These are phyloP conservation scores for Nitzschia inconspicua DNA, from an alignment of 108 stramenopile genomes.

Conservation along the genomic window DNA sequence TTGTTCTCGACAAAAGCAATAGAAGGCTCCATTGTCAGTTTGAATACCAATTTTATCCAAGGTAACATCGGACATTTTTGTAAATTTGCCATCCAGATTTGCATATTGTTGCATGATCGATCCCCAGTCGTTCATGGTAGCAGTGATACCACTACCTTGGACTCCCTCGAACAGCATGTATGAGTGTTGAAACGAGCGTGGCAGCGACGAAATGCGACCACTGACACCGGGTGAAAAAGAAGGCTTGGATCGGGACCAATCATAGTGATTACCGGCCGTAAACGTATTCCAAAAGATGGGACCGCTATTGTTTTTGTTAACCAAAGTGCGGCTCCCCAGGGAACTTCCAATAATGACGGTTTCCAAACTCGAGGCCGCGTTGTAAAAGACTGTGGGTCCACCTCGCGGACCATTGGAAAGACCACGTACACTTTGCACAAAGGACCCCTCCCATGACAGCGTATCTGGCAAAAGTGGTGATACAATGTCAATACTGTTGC, in stretches of 20 bases:
- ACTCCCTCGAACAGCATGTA: conserved; percentile 9
- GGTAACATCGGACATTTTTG: conserved; percentile 23
- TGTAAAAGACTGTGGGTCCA: conserved; percentile 39
- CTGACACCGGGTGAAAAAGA: conserved; percentile 24
- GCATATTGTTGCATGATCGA: conserved; percentile 10
- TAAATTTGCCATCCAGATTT: background rate
- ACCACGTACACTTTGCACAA: conserved; percentile 25
- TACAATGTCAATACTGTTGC: background rate
- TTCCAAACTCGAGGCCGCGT: conserved; percentile 2
- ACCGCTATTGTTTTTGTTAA: background rate
- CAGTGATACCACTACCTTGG: conserved; percentile 18
- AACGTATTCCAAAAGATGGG: conserved; percentile 9
- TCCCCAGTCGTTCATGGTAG: conserved; percentile 34
- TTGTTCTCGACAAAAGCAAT: conserved; percentile 33
- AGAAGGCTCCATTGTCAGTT: conserved; percentile 45
- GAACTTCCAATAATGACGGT: conserved; percentile 17
- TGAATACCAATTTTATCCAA: conserved; percentile 39
- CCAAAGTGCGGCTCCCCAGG: background rate
- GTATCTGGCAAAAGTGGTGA: background rate
- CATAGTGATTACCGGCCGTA: conserved; percentile 15
- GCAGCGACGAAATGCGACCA: conserved; percentile 10
- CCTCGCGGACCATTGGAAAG: conserved; percentile 25
- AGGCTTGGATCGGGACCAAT: conserved; percentile 14
- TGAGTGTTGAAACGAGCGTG: conserved; percentile 7
- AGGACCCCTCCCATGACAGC: conserved; percentile 38